Conservation (phyloP, 1,284 basidiomycete species). For the Phylloboletellus chloephorus region DNA sequence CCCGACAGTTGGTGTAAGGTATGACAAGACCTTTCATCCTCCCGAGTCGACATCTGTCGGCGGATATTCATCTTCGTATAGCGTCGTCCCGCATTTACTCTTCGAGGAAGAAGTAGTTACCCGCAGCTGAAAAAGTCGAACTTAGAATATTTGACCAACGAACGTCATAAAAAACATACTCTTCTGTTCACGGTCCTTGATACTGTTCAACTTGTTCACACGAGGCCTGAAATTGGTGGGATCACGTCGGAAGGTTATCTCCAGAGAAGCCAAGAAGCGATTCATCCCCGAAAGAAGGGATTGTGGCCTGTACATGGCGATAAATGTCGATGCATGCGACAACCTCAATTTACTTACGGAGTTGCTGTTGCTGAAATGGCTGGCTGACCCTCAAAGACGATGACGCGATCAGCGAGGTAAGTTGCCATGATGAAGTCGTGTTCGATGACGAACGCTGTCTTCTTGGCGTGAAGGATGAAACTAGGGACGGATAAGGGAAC, state of each 20-base stretch:
- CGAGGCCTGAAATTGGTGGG: constrained; percentile 91
- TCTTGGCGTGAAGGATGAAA: constrained; percentile 91
- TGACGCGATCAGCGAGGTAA: constrained; percentile 94
- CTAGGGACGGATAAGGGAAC: constrained; percentile 32
- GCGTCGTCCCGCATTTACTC: constrained; percentile 41
- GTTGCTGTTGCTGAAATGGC: constrained; percentile 80
- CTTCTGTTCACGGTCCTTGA: constrained; percentile 95
- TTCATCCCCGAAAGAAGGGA: constrained; percentile 86
- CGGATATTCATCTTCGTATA: neutral
- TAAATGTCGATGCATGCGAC: constrained; percentile 6
- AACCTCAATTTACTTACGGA: constrained; percentile 48
- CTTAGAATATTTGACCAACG: constrained; percentile 10
- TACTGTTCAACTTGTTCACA: constrained; percentile 90
- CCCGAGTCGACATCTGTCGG: neutral
- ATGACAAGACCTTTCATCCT: constrained; percentile 15
- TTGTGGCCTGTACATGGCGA: constrained; percentile 54
- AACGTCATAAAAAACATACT: constrained; percentile 39
- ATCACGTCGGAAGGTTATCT: constrained; percentile 95
- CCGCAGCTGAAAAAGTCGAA: constrained; percentile 45
- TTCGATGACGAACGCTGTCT: constrained; percentile 96
- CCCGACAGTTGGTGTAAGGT: constrained; percentile 6
- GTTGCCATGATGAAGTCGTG: constrained; percentile 99
- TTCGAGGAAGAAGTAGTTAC: constrained; percentile 90
- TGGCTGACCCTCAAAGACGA: constrained; percentile 88
- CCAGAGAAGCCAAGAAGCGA: constrained; percentile 85